phyloP scores from a whole-genome alignment of 495 filamentous ascomycete genomes.

The Alectoria sarmentosa region DNA sequence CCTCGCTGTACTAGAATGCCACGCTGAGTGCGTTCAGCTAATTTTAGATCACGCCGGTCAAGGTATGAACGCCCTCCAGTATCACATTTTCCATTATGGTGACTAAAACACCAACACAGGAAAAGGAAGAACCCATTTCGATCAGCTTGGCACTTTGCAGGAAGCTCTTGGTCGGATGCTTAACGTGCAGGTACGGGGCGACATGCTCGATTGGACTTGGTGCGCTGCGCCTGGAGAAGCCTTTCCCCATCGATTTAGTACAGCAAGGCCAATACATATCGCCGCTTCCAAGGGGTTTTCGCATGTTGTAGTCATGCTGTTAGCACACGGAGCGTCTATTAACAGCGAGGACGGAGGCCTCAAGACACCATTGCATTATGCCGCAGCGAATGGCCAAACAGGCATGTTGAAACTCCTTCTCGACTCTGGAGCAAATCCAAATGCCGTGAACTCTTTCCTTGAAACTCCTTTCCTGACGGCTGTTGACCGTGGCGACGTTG shows the following conservation, averaged over 20 bases:
- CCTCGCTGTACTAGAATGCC: not conserved
- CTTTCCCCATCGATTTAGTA: not conserved
- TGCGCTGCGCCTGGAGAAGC: no score
- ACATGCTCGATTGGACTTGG: constrained; percentile 1
- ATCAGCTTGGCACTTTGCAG: not conserved
- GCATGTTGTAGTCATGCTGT: constrained; percentile 15
- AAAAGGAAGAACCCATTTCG: not conserved
- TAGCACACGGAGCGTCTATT: constrained; percentile 21
- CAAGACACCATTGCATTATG: constrained; percentile 20
- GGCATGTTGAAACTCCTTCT: constrained; percentile 2
- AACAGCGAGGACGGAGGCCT: constrained; percentile 6
- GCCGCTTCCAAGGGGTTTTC: constrained; percentile 15
- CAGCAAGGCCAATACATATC: constrained; percentile 19
- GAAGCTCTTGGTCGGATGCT: not conserved
- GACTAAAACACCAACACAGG: not conserved
- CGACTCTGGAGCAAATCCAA: not conserved
- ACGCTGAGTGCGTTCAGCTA: constrained; percentile 1
- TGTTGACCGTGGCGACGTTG: not conserved
- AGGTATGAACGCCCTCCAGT: not conserved
- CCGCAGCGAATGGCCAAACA: not conserved
- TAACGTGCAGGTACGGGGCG: not conserved
- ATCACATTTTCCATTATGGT: no score
- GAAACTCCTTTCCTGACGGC: not conserved
- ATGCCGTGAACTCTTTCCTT: not conserved
- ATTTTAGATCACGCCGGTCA: not conserved